These are phyloP conservation scores for Trichoderma aggressivum DNA, from an alignment of 2,329 filamentous ascomycete species.

Conservation along the genomic window DNA sequence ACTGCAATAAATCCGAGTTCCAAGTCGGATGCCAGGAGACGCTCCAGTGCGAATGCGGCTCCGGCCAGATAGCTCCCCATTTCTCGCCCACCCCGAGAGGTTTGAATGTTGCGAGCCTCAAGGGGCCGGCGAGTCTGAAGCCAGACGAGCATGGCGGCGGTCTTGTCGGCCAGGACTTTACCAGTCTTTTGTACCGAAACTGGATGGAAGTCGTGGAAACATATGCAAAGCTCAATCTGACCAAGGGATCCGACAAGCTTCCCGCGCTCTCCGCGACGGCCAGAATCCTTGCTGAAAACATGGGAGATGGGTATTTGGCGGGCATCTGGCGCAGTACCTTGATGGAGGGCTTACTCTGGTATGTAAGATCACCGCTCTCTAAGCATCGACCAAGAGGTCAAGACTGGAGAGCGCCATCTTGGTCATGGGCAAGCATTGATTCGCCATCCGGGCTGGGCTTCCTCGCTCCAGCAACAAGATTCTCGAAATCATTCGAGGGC, in stretches of 20 bases:
- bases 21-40: background rate
- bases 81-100: background rate
- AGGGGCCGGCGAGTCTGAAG: background rate
- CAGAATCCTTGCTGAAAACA: background rate
- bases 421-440: slow-evolving; percentile 5
- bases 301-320: background rate
- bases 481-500: background rate
- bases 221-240: slow-evolving; percentile 4
- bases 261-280: background rate
- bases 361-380: background rate
- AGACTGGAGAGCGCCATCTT: background rate
- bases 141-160: background rate
- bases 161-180: background rate
- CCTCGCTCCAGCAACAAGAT: background rate
- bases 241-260: slow-evolving; percentile 5
- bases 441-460: background rate
- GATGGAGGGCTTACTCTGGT: background rate
- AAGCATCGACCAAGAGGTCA: background rate
- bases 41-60: background rate
- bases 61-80: background rate
- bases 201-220: slow-evolving; percentile 4
- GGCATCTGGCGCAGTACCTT: background rate
- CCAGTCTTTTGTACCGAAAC: background rate
- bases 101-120: background rate
- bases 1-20: background rate